These are phyloP conservation scores for Fagus sylvatica DNA, from an alignment of 306 rosid species.

Conservation along the genomic window DNA sequence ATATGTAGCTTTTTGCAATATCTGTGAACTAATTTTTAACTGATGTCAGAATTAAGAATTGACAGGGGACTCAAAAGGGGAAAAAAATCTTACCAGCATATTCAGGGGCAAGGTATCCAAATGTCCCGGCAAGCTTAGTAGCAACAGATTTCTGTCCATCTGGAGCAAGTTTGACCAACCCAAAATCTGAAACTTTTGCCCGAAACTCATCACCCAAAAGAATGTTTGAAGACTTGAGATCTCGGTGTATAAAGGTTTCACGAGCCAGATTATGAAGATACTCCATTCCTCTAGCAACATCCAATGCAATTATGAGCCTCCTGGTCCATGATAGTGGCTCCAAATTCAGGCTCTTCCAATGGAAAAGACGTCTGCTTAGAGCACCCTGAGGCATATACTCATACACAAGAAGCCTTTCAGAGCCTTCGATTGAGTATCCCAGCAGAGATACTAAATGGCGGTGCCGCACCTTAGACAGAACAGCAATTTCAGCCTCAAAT, in stretches of 20 bases:
- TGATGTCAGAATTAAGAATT: not conserved
- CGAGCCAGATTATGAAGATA: slow-evolving; percentile 74
- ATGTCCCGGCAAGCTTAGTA: slow-evolving; percentile 82
- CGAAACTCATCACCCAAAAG: slow-evolving; percentile 66
- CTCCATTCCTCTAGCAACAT: slow-evolving; percentile 82
- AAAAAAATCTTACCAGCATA: slow-evolving; percentile 58
- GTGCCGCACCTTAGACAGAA: slow-evolving; percentile 80
- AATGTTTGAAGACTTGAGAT: slow-evolving; percentile 85
- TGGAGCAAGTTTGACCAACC: slow-evolving; percentile 83
- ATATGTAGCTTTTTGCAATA: not conserved
- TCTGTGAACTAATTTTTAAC: not conserved
- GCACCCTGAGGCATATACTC: slow-evolving; percentile 87
- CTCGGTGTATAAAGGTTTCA: slow-evolving; percentile 75
- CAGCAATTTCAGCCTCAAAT: slow-evolving; percentile 75
- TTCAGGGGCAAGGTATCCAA: slow-evolving; percentile 92
- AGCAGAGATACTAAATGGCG: slow-evolving; percentile 74
- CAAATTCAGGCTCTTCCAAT: slow-evolving; percentile 63
- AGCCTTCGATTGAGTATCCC: slow-evolving; percentile 68
- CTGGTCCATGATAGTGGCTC: slow-evolving; percentile 71
- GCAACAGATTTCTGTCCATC: slow-evolving; percentile 64
- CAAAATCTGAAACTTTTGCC: slow-evolving; percentile 83
- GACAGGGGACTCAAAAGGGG: not conserved
- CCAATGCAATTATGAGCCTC: slow-evolving; percentile 76
- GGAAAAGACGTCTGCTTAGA: slow-evolving; percentile 81
- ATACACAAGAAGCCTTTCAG: slow-evolving; percentile 73